A percentile compares a stretch with the other conserved stretches of the same genome.
These are phyloP conservation scores for Xylariaceae sp. DNA, from an alignment of 2,329 filamentous ascomycete species.

Conservation along the genomic window DNA sequence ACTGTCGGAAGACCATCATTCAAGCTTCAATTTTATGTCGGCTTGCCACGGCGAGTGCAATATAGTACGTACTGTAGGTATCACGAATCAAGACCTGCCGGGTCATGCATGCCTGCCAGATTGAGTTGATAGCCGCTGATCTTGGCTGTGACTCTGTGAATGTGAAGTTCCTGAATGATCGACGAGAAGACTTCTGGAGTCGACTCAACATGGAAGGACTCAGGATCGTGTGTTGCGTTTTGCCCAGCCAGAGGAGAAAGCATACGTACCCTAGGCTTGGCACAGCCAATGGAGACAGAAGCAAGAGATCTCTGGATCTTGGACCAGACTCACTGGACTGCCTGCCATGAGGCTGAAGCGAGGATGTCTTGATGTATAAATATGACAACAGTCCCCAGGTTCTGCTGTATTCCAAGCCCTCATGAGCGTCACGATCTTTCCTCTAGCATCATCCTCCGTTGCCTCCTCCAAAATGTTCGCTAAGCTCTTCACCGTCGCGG, in stretches of 20 bases:
- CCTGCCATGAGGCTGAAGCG: neutral
- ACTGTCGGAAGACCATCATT: no score
- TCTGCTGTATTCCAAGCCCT: neutral
- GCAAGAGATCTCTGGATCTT: neutral
- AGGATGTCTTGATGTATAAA: neutral
- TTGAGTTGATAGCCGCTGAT: neutral
- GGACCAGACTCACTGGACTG: no score
- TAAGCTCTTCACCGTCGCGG: constrained; percentile 1
- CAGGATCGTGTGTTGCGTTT: neutral
- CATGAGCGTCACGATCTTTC: neutral
- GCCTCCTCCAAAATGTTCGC: neutral
- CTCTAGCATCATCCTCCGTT: neutral
- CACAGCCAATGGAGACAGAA: neutral
- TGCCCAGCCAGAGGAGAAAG: neutral
- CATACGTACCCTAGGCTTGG: neutral
- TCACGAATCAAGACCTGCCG: no score
- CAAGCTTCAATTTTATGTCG: no score
- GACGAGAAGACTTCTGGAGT: neutral
- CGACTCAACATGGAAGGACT: neutral
- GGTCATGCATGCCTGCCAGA: no score
- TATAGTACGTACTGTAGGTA: no score
- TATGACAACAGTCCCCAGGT: neutral
- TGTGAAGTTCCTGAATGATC: neutral
- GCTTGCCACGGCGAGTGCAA: no score
- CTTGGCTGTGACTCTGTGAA: neutral